Percentiles rank a stretch among this genome's conserved stretches.
Evolutionary conservation across 108 stramenopile genomes (phyloP).

Genomic region (Parmales sp.): DNA sequence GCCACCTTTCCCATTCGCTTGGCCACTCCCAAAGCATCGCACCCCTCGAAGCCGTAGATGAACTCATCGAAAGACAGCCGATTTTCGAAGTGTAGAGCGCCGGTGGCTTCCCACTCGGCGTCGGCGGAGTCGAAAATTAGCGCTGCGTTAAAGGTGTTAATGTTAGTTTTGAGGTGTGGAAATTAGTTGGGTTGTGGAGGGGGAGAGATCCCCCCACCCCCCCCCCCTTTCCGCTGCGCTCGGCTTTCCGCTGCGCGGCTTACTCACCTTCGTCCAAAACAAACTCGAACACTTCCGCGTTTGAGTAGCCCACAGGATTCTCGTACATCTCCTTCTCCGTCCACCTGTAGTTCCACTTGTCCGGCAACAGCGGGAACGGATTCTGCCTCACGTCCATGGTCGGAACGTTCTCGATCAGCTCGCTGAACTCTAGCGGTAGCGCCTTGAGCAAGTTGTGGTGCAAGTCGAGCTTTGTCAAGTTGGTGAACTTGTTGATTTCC

Average conservation of each 20-base stretch:
- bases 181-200: too few species aligned
- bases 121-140: not conserved
- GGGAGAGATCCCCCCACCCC: too few species aligned
- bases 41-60: not conserved
- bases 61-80: not conserved
- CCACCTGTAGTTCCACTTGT: conserved; percentile 8
- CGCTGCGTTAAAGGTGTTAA: too few species aligned
- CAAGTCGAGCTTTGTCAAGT: not conserved
- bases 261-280: conserved; percentile 2
- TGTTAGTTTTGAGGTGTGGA: too few species aligned
- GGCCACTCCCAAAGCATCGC: not conserved
- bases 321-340: conserved; percentile 13
- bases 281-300: conserved; percentile 9
- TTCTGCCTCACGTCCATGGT: not conserved
- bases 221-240: too few species aligned
- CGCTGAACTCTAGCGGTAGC: conserved; percentile 1
- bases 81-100: conserved; percentile 6
- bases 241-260: too few species aligned
- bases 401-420: not conserved
- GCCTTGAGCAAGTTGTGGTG: conserved; percentile 9
- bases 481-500: not conserved
- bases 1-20: conserved; percentile 1
- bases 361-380: conserved; percentile 1
- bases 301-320: not conserved
- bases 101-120: conserved; percentile 4